Percentiles rank a stretch among this genome's conserved stretches.
phyloP scores from a whole-genome alignment of 768 basidiomycete genomes.

The Naganishia onofrii region DNA sequence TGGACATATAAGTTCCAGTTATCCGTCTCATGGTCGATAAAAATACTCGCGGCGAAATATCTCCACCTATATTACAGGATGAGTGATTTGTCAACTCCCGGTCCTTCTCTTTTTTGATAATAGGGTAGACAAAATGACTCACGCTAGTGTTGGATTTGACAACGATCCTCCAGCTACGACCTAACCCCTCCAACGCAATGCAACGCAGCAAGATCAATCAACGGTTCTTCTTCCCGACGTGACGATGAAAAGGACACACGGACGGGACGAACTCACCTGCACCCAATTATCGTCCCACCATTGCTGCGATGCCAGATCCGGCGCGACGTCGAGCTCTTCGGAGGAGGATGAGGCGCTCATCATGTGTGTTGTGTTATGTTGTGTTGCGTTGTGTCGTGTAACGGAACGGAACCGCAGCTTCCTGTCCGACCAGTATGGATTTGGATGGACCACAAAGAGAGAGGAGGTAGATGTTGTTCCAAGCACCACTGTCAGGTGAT shows the following conservation, averaged over 20 bases:
- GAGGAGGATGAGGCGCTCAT: background rate
- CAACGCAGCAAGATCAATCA: no score
- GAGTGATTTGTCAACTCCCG: no score
- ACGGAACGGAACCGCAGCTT: no score
- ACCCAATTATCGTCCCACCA: slow-evolving; percentile 25
- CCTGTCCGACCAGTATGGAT: no score
- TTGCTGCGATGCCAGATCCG: slow-evolving; percentile 19
- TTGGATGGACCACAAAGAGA: no score
- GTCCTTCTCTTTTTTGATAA: background rate
- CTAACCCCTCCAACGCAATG: background rate
- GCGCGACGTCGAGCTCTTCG: slow-evolving; percentile 8
- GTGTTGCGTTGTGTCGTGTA: no score
- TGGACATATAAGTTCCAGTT: slow-evolving; percentile 29
- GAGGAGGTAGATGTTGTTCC: no score
- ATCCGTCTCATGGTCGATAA: slow-evolving; percentile 25
- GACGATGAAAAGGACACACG: background rate
- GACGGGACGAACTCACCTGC: background rate
- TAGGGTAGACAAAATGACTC: background rate
- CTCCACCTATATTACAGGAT: slow-evolving; percentile 16
- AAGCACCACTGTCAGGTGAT: no score
- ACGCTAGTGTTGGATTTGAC: slow-evolving; percentile 7
- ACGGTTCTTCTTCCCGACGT: no score
- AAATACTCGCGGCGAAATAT: slow-evolving; percentile 11
- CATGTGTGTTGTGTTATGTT: background rate
- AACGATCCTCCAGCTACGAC: slow-evolving; percentile 6